Evolutionary conservation across 2,329 filamentous ascomycete genomes (phyloP), one percentile per base, ranked within the genome.

Genomic region (Aspergillus ustus): DNA sequence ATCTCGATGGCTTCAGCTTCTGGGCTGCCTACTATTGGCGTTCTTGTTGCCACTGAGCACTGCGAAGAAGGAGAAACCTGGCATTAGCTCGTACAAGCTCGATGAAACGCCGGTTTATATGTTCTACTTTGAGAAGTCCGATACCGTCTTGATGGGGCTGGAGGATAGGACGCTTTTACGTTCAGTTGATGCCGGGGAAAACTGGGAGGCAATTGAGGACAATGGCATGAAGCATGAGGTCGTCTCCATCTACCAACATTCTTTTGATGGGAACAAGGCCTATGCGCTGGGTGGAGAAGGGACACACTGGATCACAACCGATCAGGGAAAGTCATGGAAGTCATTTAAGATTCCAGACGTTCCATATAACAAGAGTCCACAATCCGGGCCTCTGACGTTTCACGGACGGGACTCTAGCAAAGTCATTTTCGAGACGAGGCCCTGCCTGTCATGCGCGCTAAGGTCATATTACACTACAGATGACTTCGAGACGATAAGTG

Each of bases 61-160:
- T 60, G 79, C 87, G 59, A 89, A 89, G 75, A 81, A 84, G 65
- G 85, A 88, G 71, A 82, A 83, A 52, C 93, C 93, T 25, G 83
- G 83, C 59, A 84, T 97, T 70, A 82, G 84, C 64, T 80, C 83
- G 62, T 90, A 82, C 57, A 78, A 84, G 51, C 91, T 97, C 78
- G 81, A 90, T 49, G 82, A 88, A 70, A 78, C 83, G 57, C 91
- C 92, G 0, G 74, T 80, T 57, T 88, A 88, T 73, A 81, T 97
- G 67, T 90, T 91, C 79, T 99, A 97, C 79, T 98, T 99, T 73
- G 89, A 95, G 72, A 91, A 94, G 75, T 93, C 91, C 67, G 89
- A 97, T 75, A 86, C 90, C 55, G 83, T 96, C 62, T 78, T 98
- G 50, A 88, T 92, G 70, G 91, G 96, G 74, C 72, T 81, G 53